Evolutionary conservation across 306 rosid genomes (phyloP), one percentile per base, ranked within the genome.

Genomic region (Hippophae tibetana): DNA sequence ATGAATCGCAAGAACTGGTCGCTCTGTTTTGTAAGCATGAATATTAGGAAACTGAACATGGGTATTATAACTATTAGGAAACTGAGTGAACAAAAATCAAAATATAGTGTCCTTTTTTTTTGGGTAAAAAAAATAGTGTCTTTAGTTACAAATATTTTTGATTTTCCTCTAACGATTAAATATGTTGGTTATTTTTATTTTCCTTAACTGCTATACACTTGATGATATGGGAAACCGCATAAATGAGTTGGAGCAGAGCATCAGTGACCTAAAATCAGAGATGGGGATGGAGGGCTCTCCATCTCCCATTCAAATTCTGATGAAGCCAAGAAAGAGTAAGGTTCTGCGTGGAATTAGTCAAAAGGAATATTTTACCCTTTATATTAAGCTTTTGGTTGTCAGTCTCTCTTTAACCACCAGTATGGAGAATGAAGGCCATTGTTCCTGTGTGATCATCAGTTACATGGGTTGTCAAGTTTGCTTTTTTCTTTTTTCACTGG

Each of bases 191-290:
- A 56, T 58, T 25, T 42, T 57, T 69, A 75, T 72, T 83, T 64
- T 83, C 58, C 83, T 92, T 92, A 66, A 92, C 94, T 42, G 42
- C 67, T 57, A 54, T 77, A 79, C 76, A 92, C 99, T 92, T 49
- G 97, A 92, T 66, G 99, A 92, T 70, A 88, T 88, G 97, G 99
- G 99, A 61, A 58, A 49, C 74, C 95, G 99, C 49, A 93, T 93
- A 62, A 86, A 79, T 54, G 99, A 93, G 68, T 67, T 93, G 93
- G 99, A 93, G 79, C 83, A 79, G 62, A 93, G 97, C 85, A 80
- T 93, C 72, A 86, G 74, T 8, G 96, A 93, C 57, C 72, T 93
- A 38, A 84, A 80, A 72, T 66, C 87, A 46, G 99, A 92, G 81
- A 92, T 92, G 89, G 99, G 99, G 9, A 84, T 88, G 38, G 99